Base-by-base conservation (phyloP, 164 flowering plant genomes). In the Saururus chinensis region DNA sequence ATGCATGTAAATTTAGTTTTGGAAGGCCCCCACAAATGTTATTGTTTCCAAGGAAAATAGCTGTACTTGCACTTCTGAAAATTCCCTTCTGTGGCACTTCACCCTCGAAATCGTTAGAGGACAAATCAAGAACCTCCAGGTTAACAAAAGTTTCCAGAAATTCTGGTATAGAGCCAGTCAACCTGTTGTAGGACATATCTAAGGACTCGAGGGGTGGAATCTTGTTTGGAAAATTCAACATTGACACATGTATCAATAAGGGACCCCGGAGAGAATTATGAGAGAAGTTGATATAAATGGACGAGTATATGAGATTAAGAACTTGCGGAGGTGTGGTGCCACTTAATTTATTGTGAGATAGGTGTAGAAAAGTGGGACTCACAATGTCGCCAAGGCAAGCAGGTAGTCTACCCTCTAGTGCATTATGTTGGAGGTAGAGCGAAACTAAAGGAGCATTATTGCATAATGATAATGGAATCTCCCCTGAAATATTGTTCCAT, bases 11-110 rank as follows among this genome's bases (percentile, higher is more conserved):
- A 4, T 65, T 30, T 9, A 80, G 53, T 42, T 59, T 40, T 0
- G 66, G 41, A 1, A 71, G 60, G 7, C 80, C 84, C 11, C 82
- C 79, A 67, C 84, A 82, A 21, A 82, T 72, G 25, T 61, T 51
- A 0, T 7, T 53, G 51, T 82, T 82, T 64, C 76, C 76, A 0
- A 21, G 4, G 1, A 79, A 9, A 7, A 70, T 65, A 16, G 73
- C 6, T 10, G 64, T 76, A 52, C 61, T 76, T n/a, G 41, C 35
- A 69, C 74, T 76, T 25, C 14, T 30, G 53, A 80, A 82, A 10
- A 73, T 51, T 7, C 86, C 83, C 22, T 57, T 45, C 5, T 48
- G 60, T 45, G 86, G 83, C 30, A 82, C 78, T 48, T 71, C 74
- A 4, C 81, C 82, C 12, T 78, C 76, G 11, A 82, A 35, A 24